A percentile compares a stretch with the other conserved stretches of the same genome.
Conservation (phyloP, 225 moss, liverwort and hornwort genomes). For the Marchantia polymorpha region DNA sequence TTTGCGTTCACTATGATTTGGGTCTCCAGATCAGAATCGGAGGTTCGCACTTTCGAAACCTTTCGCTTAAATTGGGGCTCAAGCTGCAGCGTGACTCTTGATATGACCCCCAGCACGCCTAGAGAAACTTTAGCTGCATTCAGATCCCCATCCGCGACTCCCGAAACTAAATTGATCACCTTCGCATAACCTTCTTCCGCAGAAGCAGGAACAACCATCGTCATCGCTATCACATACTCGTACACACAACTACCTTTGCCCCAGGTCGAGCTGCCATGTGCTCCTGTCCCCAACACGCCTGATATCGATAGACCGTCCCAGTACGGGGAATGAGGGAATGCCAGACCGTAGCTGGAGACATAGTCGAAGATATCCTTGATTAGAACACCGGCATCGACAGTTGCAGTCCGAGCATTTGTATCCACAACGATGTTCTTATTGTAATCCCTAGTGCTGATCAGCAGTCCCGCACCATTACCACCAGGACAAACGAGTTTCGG, state of each 20-base stretch:
- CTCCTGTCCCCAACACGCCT: constrained; percentile 34
- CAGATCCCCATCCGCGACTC: constrained; percentile 9
- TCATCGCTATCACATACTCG: constrained; percentile 46
- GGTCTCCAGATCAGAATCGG: constrained; percentile 30
- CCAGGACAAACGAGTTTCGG: constrained; percentile 47
- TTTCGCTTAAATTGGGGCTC: constrained; percentile 46
- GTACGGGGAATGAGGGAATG: constrained; percentile 38
- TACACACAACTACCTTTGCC: constrained; percentile 44
- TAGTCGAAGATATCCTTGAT: constrained; percentile 32
- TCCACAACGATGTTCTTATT: constrained; percentile 23
- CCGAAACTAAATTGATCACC: constrained; percentile 15
- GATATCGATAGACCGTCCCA: constrained; percentile 46
- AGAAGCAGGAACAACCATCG: constrained; percentile 41
- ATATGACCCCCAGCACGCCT: constrained; percentile 49
- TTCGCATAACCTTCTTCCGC: constrained; percentile 40
- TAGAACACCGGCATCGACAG: constrained; percentile 45
- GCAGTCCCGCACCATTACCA: neutral
- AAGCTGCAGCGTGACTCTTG: constrained; percentile 43
- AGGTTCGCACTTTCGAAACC: constrained; percentile 25
- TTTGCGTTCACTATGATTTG: constrained; percentile 17
- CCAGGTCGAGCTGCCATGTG: constrained; percentile 47
- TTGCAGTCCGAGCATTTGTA: constrained; percentile 18
- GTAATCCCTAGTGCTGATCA: constrained; percentile 43
- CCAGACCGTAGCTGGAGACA: constrained; percentile 30
- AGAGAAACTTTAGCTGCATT: constrained; percentile 48